Evolutionary conservation across 805 yeast genomes (phyloP), one percentile per base, ranked within the genome.

Genomic region (Sungouiella thailandica): DNA sequence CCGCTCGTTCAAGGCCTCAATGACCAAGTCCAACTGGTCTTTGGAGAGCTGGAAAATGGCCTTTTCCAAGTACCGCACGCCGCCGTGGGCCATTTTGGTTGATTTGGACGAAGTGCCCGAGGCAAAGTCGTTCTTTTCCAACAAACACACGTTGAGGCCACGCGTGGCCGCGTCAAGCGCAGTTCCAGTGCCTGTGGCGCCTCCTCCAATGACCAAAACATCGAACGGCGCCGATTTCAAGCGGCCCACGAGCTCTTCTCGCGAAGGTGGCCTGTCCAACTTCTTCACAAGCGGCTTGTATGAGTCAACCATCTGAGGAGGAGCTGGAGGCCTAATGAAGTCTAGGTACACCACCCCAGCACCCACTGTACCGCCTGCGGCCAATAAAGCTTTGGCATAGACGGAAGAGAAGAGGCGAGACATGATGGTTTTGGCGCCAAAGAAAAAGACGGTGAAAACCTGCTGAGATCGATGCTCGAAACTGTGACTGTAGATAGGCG

Each of bases 1-100:
- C 57, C 96, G 77, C 64, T 87, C 96, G 52, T 82, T 80, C 41
- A 87, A 68, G 5, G 95, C 95, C 61, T 87, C 96, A 49, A 84
- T 81, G 43, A 87, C 96, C 50, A 87, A 71, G 62, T 83, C 85
- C 60, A 83, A 70, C 67, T 89, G 97, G 40, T 80, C 90, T 60
- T 85, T 87, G 37, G 94, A 88, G 33, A 89, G 72, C 65, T 87
- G 88, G 76, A 87, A 87, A 51, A 89, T 78, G 25, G 97, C 97
- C 68, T 89, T 89, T 59, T 89, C 97, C 53, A 89, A 73, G 60
- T 89, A 89, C 52, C 97, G 73, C 27, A 89, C 96, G 58, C 97
- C 97, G 46, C 97, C 97, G 57, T 89, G 97, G 28, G 95, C 96
- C 80, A 89, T 84, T 65, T 89, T 89, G 31, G 97, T 89, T 11